Evolutionary conservation across 148 eudicot species (phyloP), one percentile per base, ranked within the genome.

Genomic region (Fagopyrum esculentum): DNA sequence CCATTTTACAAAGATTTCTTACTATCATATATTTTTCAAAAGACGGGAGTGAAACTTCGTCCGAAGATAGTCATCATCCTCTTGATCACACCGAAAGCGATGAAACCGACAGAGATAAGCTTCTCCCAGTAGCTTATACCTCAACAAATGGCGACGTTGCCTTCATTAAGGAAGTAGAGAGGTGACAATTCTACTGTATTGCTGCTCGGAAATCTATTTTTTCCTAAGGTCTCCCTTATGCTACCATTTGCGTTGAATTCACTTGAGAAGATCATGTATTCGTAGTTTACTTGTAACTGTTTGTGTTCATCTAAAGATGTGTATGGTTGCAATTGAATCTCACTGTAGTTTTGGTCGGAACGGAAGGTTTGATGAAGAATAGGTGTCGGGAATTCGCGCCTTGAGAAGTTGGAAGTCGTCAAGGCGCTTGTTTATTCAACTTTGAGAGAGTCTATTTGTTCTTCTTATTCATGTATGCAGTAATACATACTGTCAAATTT

Each of bases 51-150:
- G 93, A 81, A 17, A 79, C 89, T 26, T 76, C 78, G 17, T 84
- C 90, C 51, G 72, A 66, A 15, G 81, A 80, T 69, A 80, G 88
- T 45, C 49, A 47, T 45, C 30, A 46, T 17, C 51, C 13, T 8
- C 84, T 49, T 17, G 90, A 84, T 26, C 76, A 70, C 30, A 46
- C 77, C 26, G 93, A 81, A 56, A 82, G 81, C 43, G 92, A 88
- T 69, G 89, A 87, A 78, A 80, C 80, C 35, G 84, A 85, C 49
- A 84, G 83, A 77, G 90, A 91, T 74, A 86, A 84, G 78, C 80
- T 69, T 74, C 71, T 87, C 73, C 74, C 84, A 45, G 77, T 83
- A 60, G 81, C 86, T 51, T 71, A 88, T 9, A 71, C 55, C 55
- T 52, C 83, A 15, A 78, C 79, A 73, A 74, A 71, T 71, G 75